Conservation (phyloP, 2,329 filamentous ascomycete genomes). For the Xenoacremonium recifei region DNA sequence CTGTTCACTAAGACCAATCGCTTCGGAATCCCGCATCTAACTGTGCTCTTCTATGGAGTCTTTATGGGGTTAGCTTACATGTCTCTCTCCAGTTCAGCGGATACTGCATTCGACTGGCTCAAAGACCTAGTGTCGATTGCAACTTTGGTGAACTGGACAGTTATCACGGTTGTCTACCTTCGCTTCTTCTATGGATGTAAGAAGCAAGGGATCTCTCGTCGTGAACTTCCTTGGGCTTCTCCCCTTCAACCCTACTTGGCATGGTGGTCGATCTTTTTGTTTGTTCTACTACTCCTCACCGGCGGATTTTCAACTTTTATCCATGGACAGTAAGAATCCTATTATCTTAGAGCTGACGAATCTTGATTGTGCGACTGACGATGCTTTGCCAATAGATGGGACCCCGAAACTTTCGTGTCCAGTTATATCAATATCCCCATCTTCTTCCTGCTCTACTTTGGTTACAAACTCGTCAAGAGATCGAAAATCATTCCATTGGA, state of each 20-base stretch:
- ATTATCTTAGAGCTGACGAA: no score
- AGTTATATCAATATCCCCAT: slow-evolving; percentile 56
- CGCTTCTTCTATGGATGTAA: slow-evolving; percentile 52
- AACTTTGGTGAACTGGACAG: slow-evolving; percentile 52
- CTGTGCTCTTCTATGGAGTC: background rate
- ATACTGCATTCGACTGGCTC: slow-evolving; percentile 62
- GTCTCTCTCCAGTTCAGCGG: slow-evolving; percentile 50
- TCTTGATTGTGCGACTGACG: no score
- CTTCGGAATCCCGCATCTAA: slow-evolving; percentile 51
- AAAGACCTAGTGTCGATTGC: slow-evolving; percentile 55
- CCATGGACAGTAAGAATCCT: slow-evolving; percentile 50
- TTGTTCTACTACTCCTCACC: slow-evolving; percentile 58
- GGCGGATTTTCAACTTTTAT: slow-evolving; percentile 72
- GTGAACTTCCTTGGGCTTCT: slow-evolving; percentile 45
- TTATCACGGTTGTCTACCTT: slow-evolving; percentile 49
- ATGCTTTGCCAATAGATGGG: no score
- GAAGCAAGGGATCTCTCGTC: slow-evolving; percentile 44
- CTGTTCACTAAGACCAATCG: slow-evolving; percentile 56
- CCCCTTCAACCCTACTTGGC: slow-evolving; percentile 57
- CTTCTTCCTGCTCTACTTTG: slow-evolving; percentile 55
- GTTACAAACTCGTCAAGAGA: slow-evolving; percentile 47
- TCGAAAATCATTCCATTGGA: slow-evolving; percentile 15
- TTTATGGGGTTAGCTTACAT: background rate
- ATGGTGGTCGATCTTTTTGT: slow-evolving; percentile 52
- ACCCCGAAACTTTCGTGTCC: slow-evolving; percentile 55